phyloP scores from a whole-genome alignment of 768 basidiomycete genomes.

The Boletus edulis region DNA sequence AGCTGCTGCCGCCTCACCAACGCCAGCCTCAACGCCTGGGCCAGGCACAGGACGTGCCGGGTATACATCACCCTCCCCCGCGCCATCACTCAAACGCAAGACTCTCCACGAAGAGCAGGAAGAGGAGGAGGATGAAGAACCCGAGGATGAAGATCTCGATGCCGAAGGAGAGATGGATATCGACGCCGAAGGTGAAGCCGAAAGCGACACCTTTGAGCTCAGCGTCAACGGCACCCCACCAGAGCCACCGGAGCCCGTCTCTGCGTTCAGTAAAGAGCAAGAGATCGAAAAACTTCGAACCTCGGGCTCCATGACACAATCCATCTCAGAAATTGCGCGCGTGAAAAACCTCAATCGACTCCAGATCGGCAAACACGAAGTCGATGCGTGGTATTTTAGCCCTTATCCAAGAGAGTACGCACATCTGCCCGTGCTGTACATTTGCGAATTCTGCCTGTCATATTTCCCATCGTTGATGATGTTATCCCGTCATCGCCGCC shows the following conservation, averaged over 20 bases:
- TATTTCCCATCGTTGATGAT: constrained; percentile 91
- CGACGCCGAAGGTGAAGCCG: constrained; percentile 42
- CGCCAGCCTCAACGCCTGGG: constrained; percentile 49
- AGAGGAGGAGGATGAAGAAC: constrained; percentile 51
- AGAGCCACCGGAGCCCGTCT: constrained; percentile 48
- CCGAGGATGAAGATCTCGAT: constrained; percentile 45
- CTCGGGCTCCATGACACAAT: constrained; percentile 98
- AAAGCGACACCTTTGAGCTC: constrained; percentile 72
- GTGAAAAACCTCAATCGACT: constrained; percentile 98
- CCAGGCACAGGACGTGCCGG: constrained; percentile 32
- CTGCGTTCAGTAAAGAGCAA: constrained; percentile 91
- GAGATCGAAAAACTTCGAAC: constrained; percentile 99
- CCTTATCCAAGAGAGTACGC: constrained; percentile 99
- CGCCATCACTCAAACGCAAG: constrained; percentile 68
- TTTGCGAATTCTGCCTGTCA: constrained; percentile 97
- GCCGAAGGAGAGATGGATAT: constrained; percentile 49
- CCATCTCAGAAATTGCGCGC: constrained; percentile 94
- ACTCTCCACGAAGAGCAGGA: constrained; percentile 58
- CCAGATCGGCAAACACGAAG: constrained; percentile 94
- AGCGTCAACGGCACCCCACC: constrained; percentile 47
- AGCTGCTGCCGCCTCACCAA: constrained; percentile 59
- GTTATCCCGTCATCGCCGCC: constrained; percentile 86
- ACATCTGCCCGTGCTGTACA: constrained; percentile 89
- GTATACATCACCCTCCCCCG: constrained; percentile 56
- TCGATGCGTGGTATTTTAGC: constrained; percentile 99